Evolutionary conservation across 2,329 filamentous ascomycete species (phyloP), one percentile per base, ranked within the genome.

Genomic region (Incumbomyces delicatus): DNA sequence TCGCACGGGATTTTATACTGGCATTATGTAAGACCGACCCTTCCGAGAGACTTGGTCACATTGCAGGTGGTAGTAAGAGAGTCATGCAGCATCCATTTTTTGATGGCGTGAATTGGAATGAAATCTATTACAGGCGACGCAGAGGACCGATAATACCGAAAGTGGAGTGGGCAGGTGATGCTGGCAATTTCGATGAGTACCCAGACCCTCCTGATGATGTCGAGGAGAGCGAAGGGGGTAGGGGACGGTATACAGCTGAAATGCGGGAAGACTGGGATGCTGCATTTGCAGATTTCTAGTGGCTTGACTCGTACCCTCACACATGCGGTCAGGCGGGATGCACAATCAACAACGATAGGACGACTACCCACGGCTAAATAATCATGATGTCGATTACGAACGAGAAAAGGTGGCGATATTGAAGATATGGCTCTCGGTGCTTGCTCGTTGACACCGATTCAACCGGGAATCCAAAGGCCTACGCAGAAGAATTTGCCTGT

Each of bases 131-230:
- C 53, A 71, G 75, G 37, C 71, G 73, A 52, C 66, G 74, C 49
- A 72, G 78, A 52, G 79, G 79, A 0, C 79, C 79, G 2, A 82
- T 82, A 47, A 70, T 82, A 45, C 79, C 79, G 14, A 71, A 77
- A 57, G 66, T 82, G 40, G 67, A 72, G 46, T 73, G 77, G 39
- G 70, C 75, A 1, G 77, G 77, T 6, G 79, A 83, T 54, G 75
- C 77, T 30, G 66, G 76, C 16, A 81, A 82, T 59, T 83, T 82
- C 56, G 78, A 82, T 55, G 77, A 81, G 47, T 82, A 82, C 54
- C 78, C 80, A 41, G 67, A 69, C 46, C 66, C 67, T 6, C 70
- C 74, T 4, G 77, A 81, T 58, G 66, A 66, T 40, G 20, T 20
- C 17, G 63, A 68, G 57, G 61, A 72, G 54, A 60, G 70, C 59